phyloP scores from a whole-genome alignment of 2,329 filamentous ascomycete genomes.

The Aureobasidium sp. region DNA sequence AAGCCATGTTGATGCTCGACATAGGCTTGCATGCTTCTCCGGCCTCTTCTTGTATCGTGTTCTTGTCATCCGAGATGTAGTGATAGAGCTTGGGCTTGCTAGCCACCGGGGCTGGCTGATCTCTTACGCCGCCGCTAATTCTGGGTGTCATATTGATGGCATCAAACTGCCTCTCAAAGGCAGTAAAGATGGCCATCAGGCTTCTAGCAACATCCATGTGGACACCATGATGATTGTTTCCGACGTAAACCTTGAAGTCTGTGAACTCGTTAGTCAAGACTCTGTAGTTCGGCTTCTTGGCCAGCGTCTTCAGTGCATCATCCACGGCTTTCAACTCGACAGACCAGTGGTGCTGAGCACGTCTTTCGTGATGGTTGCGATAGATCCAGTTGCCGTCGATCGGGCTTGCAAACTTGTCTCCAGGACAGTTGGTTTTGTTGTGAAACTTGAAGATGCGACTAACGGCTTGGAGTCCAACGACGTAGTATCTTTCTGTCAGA shows the following conservation, averaged over 20 bases:
- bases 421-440: background rate
- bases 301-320: background rate
- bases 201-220: background rate
- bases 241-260: background rate
- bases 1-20: background rate
- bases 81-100: background rate
- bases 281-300: background rate
- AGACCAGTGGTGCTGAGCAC: background rate
- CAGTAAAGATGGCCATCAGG: slow-evolving; percentile 1
- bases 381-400: background rate
- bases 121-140: background rate
- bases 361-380: background rate
- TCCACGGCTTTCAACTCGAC: background rate
- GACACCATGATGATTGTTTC: background rate
- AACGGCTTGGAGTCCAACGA: background rate
- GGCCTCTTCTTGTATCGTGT: background rate
- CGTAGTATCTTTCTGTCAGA: background rate
- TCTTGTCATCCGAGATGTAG: background rate
- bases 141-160: background rate
- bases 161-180: slow-evolving; percentile 8
- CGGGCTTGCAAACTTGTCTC: background rate
- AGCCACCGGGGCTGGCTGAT: background rate
- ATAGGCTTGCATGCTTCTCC: background rate
- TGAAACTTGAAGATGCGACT: background rate
- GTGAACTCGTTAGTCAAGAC: background rate